Conservation (phyloP, 352 stramenopile species). For the Pythium sukuiense region DNA sequence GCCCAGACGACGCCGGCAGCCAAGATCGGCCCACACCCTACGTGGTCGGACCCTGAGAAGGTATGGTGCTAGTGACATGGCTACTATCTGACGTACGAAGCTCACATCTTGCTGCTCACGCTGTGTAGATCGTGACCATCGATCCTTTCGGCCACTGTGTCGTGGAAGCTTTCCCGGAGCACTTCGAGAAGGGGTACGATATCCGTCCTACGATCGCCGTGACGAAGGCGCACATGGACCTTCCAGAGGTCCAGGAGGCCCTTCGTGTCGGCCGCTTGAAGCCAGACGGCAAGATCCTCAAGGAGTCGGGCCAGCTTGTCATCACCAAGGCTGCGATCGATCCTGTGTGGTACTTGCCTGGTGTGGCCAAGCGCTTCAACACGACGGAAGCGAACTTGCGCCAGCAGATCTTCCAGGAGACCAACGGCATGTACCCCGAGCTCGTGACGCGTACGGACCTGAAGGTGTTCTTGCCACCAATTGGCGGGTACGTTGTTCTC, state of each 20-base stretch:
- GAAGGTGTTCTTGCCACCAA: conserved; percentile 98
- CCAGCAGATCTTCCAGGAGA: conserved; percentile 98
- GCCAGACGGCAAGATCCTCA: conserved; percentile 96
- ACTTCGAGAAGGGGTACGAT: conserved; percentile 93
- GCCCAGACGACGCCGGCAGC: conserved; percentile 94
- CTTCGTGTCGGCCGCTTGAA: conserved; percentile 92
- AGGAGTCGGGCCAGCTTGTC: conserved; percentile 87
- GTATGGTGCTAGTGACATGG: conserved; percentile 12
- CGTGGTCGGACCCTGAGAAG: conserved; percentile 96
- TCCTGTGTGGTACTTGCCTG: conserved; percentile 99
- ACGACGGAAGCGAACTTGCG: conserved; percentile 94
- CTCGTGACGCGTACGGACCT: conserved; percentile 98
- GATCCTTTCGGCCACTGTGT: conserved; percentile 27
- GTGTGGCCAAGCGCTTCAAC: conserved; percentile 98
- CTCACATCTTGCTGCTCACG: conserved; percentile 31
- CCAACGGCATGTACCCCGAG: conserved; percentile 99
- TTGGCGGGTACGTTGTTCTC: conserved; percentile 85
- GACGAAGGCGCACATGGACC: conserved; percentile 97
- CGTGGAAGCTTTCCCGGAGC: conserved; percentile 20
- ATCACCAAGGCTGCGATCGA: conserved; percentile 98
- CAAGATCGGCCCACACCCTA: conserved; percentile 96
- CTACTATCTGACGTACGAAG: background rate
- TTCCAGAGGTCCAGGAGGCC: conserved; percentile 98
- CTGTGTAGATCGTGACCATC: conserved; percentile 47
- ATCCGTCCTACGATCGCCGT: conserved; percentile 98